phyloP scores from a whole-genome alignment of 371 early-diverging fungal species.

The Phascolomyces articulosus region DNA sequence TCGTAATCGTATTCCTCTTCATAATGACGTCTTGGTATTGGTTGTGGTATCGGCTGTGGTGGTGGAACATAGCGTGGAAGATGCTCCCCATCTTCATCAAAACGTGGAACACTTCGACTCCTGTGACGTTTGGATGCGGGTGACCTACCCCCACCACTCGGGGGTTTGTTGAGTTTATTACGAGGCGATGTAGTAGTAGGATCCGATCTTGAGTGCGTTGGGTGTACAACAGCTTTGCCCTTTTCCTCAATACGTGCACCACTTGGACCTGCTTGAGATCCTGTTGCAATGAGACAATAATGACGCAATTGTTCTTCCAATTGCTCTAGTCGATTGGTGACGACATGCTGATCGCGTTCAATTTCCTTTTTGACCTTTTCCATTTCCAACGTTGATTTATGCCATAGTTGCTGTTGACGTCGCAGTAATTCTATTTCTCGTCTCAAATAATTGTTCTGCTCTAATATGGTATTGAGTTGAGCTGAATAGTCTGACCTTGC shows the following conservation, averaged over 20 bases:
- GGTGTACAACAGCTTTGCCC: background rate
- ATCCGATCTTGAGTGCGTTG: background rate
- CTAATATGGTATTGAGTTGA: background rate
- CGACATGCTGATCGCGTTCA: background rate
- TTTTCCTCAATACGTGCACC: background rate
- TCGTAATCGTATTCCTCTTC: background rate
- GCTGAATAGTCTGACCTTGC: background rate
- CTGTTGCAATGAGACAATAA: slow-evolving; percentile 1
- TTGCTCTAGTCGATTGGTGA: slow-evolving; percentile 1
- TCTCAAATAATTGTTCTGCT: background rate
- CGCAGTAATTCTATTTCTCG: background rate
- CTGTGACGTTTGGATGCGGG: slow-evolving; percentile 4
- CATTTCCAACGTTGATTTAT: background rate
- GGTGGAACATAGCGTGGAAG: background rate
- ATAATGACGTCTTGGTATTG: background rate
- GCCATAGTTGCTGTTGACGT: background rate
- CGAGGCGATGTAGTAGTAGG: slow-evolving; percentile 2
- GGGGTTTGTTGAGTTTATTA: slow-evolving; percentile 3
- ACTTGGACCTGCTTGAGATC: background rate
- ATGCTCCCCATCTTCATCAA: background rate
- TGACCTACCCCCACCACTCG: slow-evolving; percentile 2
- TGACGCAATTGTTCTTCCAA: slow-evolving; percentile 2
- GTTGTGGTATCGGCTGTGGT: background rate
- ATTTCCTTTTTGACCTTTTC: background rate
- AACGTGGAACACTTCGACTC: slow-evolving; percentile 4